Conservation (phyloP, 768 basidiomycete genomes). For the Boletus sp. region DNA sequence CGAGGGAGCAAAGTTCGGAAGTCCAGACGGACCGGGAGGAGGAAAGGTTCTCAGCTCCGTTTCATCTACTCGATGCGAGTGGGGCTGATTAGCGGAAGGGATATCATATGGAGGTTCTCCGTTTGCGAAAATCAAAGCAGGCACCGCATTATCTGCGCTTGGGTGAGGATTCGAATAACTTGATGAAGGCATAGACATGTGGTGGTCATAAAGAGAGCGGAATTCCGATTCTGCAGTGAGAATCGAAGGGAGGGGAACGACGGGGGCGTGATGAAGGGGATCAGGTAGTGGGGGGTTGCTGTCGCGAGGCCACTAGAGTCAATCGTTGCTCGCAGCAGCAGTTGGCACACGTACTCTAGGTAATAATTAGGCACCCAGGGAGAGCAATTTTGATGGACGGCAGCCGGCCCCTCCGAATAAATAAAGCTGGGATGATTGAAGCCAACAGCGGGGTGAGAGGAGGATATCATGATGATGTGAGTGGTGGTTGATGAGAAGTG, state of each 20-base stretch:
- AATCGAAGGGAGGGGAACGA: neutral
- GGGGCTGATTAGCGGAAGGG: neutral
- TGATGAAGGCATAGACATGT: neutral
- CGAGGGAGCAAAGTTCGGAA: neutral
- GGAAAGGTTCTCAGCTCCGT: neutral
- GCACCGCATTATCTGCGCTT: neutral
- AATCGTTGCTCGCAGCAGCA: neutral
- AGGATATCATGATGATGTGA: neutral
- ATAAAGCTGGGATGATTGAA: neutral
- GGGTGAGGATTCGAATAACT: neutral
- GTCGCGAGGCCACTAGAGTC: neutral
- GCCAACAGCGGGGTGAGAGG: neutral
- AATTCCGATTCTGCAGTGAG: neutral
- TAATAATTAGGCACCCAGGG: neutral
- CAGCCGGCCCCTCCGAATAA: neutral
- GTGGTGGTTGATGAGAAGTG: neutral
- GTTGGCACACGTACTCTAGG: constrained; percentile 1
- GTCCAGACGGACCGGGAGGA: too few species aligned
- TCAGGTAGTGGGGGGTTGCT: neutral
- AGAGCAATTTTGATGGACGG: neutral
- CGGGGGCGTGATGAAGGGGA: neutral
- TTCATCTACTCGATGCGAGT: neutral
- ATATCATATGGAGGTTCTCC: neutral
- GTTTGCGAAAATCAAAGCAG: neutral
- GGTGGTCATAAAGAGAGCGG: neutral